Base-by-base conservation (phyloP, 164 flowering plant genomes). In the Umbellularia californica region DNA sequence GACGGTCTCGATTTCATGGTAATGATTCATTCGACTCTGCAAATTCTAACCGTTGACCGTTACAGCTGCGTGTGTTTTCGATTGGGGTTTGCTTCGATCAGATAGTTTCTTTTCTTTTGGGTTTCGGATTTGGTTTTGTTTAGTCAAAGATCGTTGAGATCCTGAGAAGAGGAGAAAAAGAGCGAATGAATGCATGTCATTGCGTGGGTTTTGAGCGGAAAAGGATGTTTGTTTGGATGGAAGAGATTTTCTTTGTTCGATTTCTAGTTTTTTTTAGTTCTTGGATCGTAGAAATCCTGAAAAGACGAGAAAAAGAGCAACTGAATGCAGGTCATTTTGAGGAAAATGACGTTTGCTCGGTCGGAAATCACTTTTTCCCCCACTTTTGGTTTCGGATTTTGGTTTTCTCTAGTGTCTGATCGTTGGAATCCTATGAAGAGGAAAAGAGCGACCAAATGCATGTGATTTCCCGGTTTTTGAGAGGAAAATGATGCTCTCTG, bases 1-100 rank as follows among this genome's bases (percentile, higher is more conserved):
- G 69, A 14, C 69, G n/a, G 69, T 30, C 33, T 41, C 47, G 69
- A 67, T 33, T 30, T 67, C 47, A 30, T 41, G 47, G 69, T 67
- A 67, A 67, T 12, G 47, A 33, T 28, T 30, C n/a, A 33, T 28
- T 30, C n/a, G 47, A 67, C 28, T 67, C 69, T 28, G 67, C 28
- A 22, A 22, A 11, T 24, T 2, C 15, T 22, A 24, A 17, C 27
- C 27, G 3, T 22, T 22, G 28, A 23, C 14, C 27, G 47, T 13
- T 14, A 9, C 13, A 2, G 9, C 3, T 41, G 10, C 47, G 11
- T 41, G 47, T 41, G 47, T 41, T 41, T 6, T 41, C 11, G 47
- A 41, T 41, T 5, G 33, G 33, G 33, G 33, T 30, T 30, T 30
- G 35, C 35, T 30, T 30, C 35, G 35, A 30, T 30, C 35, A 30